These are phyloP conservation scores for Vairimorpha necatrix DNA, from an alignment of 371 early-diverging fungal species.

Conservation along the genomic window DNA sequence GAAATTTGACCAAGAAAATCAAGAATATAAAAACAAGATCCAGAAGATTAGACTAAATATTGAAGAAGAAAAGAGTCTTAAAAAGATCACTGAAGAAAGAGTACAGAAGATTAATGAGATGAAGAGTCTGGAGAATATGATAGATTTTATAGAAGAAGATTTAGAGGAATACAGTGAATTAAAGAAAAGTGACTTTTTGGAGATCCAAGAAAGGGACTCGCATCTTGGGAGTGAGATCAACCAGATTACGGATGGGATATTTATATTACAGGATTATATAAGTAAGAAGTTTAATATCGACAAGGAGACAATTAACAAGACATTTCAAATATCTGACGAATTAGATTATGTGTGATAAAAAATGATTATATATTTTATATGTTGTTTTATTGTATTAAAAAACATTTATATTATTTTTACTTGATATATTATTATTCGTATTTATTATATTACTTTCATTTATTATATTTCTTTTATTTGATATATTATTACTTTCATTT, in stretches of 20 bases:
- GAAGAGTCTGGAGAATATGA: conserved; percentile 9
- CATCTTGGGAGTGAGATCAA: conserved; percentile 26
- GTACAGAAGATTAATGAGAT: conserved; percentile 59
- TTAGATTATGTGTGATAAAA: conserved; percentile 67
- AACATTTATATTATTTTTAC: neutral
- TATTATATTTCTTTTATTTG: too few relatives aligned
- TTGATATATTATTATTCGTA: neutral
- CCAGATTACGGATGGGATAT: conserved; percentile 73
- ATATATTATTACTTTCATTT: too few relatives aligned
- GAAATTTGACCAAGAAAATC: conserved; percentile 54
- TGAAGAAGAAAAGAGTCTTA: conserved; percentile 17
- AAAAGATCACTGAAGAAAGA: conserved; percentile 63
- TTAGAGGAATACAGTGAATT: conserved; percentile 16
- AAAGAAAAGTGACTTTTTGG: conserved; percentile 14
- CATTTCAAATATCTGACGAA: conserved; percentile 73
- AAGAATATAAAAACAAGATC: neutral
- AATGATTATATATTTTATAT: neutral
- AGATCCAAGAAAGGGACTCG: conserved; percentile 12
- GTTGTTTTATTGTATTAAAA: neutral
- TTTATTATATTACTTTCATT: neutral
- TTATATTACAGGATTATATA: conserved; percentile 75
- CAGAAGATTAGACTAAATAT: conserved; percentile 9
- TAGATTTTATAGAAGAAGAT: conserved; percentile 22
- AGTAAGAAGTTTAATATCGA: conserved; percentile 72
- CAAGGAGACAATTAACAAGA: conserved; percentile 68